A percentile compares a stretch with the other conserved stretches of the same genome.
phyloP scores from a whole-genome alignment of 208 protist genomes.

The Trypanosomatidae sp. region DNA sequence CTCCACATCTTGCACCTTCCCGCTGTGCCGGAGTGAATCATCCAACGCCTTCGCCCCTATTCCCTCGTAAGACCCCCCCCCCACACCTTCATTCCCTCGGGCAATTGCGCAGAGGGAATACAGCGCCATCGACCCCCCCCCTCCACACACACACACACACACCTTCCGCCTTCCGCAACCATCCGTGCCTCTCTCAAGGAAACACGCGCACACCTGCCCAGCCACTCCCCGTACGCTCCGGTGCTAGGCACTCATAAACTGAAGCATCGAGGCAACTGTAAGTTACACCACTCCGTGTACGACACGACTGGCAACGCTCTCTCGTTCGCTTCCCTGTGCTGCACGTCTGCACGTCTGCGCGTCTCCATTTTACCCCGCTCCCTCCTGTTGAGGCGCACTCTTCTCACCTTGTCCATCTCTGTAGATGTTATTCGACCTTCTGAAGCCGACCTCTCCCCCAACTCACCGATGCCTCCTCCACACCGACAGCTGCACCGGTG shows the following conservation, averaged over 20 bases:
- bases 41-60: neutral
- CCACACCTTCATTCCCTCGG: neutral
- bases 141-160: too few relatives aligned
- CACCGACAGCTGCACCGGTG: slow-evolving; percentile 4
- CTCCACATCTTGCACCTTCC: neutral
- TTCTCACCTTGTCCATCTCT: neutral
- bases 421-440: neutral
- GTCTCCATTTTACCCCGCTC: neutral
- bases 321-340: neutral
- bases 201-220: neutral
- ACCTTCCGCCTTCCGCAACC: neutral
- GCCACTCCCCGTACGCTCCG: too few relatives aligned
- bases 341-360: neutral
- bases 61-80: neutral
- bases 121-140: neutral
- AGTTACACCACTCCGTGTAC: neutral
- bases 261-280: neutral
- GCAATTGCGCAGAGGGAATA: neutral
- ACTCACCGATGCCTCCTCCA: neutral
- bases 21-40: neutral
- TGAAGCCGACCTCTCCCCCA: neutral
- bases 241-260: neutral
- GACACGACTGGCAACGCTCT: neutral
- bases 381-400: neutral
- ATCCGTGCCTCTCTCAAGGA: neutral